These are phyloP conservation scores for Suillus weaverae DNA, from an alignment of 768 basidiomycete genomes.

Conservation along the genomic window DNA sequence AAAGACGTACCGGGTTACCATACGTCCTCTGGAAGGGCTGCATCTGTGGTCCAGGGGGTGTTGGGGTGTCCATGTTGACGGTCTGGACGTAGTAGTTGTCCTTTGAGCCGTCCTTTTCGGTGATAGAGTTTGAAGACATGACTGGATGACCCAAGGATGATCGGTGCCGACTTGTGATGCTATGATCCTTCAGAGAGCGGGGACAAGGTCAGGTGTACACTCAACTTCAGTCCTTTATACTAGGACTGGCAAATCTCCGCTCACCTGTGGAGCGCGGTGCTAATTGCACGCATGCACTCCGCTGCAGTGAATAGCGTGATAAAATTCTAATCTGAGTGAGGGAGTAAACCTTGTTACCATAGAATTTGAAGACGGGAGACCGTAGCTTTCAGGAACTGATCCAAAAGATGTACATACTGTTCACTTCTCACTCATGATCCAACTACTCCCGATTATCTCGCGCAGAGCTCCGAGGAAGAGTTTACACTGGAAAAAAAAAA, in stretches of 20 bases:
- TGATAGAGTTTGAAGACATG: constrained; percentile 24
- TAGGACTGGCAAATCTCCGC: neutral
- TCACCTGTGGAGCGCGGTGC: neutral
- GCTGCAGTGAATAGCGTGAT: constrained; percentile 4
- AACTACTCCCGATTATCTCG: constrained; percentile 17
- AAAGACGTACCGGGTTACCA: constrained; percentile 23
- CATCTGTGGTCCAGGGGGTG: constrained; percentile 20
- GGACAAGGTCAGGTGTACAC: neutral
- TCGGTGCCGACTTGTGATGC: constrained; percentile 1
- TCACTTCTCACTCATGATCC: constrained; percentile 15
- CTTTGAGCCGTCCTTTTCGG: constrained; percentile 20
- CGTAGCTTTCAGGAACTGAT: constrained; percentile 13
- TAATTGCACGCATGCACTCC: constrained; percentile 2
- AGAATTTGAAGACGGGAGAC: neutral
- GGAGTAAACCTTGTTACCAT: constrained; percentile 5
- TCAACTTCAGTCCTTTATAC: constrained; percentile 19
- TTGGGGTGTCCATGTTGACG: constrained; percentile 19
- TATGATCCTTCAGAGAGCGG: constrained; percentile 6
- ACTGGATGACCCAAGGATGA: neutral
- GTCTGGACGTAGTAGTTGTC: constrained; percentile 31
- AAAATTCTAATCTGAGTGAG: constrained; percentile 4
- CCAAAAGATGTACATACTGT: neutral
- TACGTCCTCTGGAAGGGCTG: constrained; percentile 27
- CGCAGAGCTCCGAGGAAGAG: constrained; percentile 2
- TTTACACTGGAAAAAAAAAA: neutral